Evolutionary conservation across 305 asterid species (phyloP).

Genomic region (Rubia peregrina): DNA sequence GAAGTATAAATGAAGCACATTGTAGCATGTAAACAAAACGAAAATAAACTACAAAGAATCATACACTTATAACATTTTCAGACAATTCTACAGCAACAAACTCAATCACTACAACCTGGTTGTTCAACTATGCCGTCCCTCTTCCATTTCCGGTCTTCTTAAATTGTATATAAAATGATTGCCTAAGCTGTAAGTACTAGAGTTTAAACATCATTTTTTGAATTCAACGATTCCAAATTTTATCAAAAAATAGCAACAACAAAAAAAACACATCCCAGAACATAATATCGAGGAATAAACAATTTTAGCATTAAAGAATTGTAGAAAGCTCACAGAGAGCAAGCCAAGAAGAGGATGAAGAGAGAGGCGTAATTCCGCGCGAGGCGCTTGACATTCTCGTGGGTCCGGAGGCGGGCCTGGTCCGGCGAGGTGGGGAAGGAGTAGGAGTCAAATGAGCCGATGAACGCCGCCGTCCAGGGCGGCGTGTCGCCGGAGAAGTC

Average conservation of each 20-base stretch:
- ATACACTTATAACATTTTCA: background rate
- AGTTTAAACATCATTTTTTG: background rate
- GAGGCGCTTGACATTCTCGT: constrained; percentile 85
- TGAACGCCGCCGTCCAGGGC: constrained; percentile 63
- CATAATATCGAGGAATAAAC: background rate
- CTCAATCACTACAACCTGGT: background rate
- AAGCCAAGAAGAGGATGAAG: constrained; percentile 59
- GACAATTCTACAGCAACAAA: background rate
- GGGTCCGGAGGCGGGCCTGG: constrained; percentile 85
- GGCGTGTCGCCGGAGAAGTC: constrained; percentile 75
- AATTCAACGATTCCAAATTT: too few relatives aligned
- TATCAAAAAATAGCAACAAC: too few relatives aligned
- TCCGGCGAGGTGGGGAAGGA: constrained; percentile 75
- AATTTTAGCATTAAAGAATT: background rate
- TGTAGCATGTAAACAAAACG: background rate
- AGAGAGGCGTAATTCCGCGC: constrained; percentile 77
- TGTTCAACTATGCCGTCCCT: background rate
- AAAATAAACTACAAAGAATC: background rate
- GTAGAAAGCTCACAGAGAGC: constrained; percentile 48
- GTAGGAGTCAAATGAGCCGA: constrained; percentile 60
- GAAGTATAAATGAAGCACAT: background rate
- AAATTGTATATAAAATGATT: too few relatives aligned
- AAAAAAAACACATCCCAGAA: background rate
- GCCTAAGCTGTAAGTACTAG: background rate
- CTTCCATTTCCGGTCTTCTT: background rate